Conservation (phyloP, 495 filamentous ascomycete genomes). For the Aspergillus incahuasiensis region DNA sequence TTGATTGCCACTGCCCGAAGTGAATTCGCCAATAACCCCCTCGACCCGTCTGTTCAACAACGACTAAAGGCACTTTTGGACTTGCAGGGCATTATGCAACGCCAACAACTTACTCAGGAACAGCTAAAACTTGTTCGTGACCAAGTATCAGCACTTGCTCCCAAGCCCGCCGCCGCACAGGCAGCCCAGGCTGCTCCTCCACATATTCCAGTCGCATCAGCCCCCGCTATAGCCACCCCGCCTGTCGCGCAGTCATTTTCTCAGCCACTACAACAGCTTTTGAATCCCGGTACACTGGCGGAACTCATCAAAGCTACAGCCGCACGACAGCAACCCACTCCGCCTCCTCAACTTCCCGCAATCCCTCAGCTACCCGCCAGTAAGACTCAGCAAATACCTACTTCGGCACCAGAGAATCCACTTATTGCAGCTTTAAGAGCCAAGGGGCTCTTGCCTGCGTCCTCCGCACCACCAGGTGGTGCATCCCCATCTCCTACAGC, state of each 20-base stretch:
- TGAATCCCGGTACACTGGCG: slow-evolving; percentile 46
- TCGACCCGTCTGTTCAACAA: slow-evolving; percentile 67
- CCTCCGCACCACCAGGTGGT: slow-evolving; percentile 28
- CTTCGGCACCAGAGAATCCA: slow-evolving; percentile 32
- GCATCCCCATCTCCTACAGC: slow-evolving; percentile 20
- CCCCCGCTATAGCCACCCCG: slow-evolving; percentile 31
- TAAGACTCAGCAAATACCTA: slow-evolving; percentile 28
- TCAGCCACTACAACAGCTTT: slow-evolving; percentile 38
- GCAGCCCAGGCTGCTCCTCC: slow-evolving; percentile 19
- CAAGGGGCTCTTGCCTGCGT: slow-evolving; percentile 43
- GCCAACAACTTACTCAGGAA: slow-evolving; percentile 71
- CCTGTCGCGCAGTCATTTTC: slow-evolving; percentile 28
- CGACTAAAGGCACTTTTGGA: slow-evolving; percentile 82
- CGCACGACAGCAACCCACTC: slow-evolving; percentile 39
- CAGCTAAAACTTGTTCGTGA: slow-evolving; percentile 75
- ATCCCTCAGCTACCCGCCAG: slow-evolving; percentile 23
- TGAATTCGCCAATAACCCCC: slow-evolving; percentile 66
- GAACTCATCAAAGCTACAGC: slow-evolving; percentile 47
- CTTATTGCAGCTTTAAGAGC: slow-evolving; percentile 44
- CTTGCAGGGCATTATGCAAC: slow-evolving; percentile 74
- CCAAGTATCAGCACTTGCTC: slow-evolving; percentile 66
- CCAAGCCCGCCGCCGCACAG: slow-evolving; percentile 25
- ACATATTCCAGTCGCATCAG: slow-evolving; percentile 20
- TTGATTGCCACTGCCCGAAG: slow-evolving; percentile 65
- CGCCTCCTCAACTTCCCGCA: slow-evolving; percentile 27